These are phyloP conservation scores for Mortierella alpina DNA, from an alignment of 192 early-diverging fungal species.

Conservation along the genomic window DNA sequence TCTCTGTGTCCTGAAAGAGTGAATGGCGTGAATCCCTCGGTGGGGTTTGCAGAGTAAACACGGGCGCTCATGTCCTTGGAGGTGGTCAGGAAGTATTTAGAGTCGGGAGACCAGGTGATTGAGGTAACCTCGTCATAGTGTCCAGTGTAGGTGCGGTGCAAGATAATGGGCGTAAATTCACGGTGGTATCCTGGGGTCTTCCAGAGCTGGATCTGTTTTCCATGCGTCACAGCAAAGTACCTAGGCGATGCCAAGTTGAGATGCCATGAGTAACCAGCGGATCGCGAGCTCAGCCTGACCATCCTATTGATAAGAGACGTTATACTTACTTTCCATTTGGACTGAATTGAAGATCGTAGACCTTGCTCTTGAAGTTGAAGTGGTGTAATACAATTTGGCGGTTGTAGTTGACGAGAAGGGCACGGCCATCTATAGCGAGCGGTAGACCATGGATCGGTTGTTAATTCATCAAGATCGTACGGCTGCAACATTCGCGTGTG, in stretches of 20 bases:
- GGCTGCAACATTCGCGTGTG: neutral
- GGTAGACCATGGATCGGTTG: neutral
- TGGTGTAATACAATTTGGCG: slow-evolving; percentile 88
- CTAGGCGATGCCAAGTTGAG: slow-evolving; percentile 9
- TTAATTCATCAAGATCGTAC: neutral
- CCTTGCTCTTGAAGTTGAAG: slow-evolving; percentile 87
- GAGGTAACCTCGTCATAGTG: slow-evolving; percentile 88
- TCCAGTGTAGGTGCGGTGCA: slow-evolving; percentile 83
- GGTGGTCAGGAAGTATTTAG: slow-evolving; percentile 66
- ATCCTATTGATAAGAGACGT: neutral
- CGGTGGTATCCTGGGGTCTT: slow-evolving; percentile 89
- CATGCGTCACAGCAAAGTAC: slow-evolving; percentile 88
- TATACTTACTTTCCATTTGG: slow-evolving; percentile 82
- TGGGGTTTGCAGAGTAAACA: slow-evolving; percentile 77
- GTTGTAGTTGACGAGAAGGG: slow-evolving; percentile 87
- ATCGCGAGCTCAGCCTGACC: too few species aligned
- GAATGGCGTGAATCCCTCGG: slow-evolving; percentile 76
- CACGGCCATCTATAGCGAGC: slow-evolving; percentile 76
- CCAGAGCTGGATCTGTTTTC: slow-evolving; percentile 90
- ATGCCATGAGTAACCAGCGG: neutral
- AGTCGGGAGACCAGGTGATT: slow-evolving; percentile 90
- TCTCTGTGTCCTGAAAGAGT: slow-evolving; percentile 89
- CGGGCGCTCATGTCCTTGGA: slow-evolving; percentile 89
- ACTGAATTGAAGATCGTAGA: slow-evolving; percentile 89
- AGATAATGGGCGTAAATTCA: slow-evolving; percentile 93